These are phyloP conservation scores for Calocybe cyanea DNA, from an alignment of 768 basidiomycete genomes.

Conservation along the genomic window DNA sequence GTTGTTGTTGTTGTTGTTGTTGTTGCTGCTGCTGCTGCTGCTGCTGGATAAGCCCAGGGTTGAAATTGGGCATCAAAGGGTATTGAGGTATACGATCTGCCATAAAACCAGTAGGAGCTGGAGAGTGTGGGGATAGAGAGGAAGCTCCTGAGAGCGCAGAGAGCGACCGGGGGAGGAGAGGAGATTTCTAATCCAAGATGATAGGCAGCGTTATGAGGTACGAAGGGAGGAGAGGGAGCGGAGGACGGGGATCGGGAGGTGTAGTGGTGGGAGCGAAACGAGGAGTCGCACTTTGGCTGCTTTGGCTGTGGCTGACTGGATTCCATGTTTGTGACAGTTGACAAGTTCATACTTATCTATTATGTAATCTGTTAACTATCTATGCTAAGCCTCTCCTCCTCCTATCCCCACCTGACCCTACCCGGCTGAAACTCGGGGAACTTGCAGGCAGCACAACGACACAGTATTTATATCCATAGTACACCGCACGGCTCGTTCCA, in stretches of 20 bases:
- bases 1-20: conserved; percentile 32
- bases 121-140: conserved; percentile 23
- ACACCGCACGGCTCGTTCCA: conserved; percentile 10
- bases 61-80: conserved; percentile 51
- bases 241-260: conserved; percentile 31
- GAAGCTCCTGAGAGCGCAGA: conserved; percentile 25
- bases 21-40: conserved; percentile 42
- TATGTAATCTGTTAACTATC: conserved; percentile 11
- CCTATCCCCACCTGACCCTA: conserved; percentile 6
- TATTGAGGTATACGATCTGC: conserved; percentile 59
- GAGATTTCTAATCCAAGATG: conserved; percentile 10
- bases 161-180: conserved; percentile 19
- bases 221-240: conserved; percentile 22
- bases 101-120: conserved; percentile 41
- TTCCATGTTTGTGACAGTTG: conserved; percentile 43
- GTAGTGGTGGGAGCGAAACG: conserved; percentile 60
- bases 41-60: conserved; percentile 39
- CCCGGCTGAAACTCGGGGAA: background rate
- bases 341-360: conserved; percentile 20
- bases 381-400: conserved; percentile 1
- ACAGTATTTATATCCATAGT: conserved; percentile 8
- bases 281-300: conserved; percentile 41
- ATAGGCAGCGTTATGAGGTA: conserved; percentile 14
- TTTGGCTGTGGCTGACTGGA: conserved; percentile 43
- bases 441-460: too few species aligned